Conservation (phyloP, 352 stramenopile genomes). For the Elongisporangium anandrum region DNA sequence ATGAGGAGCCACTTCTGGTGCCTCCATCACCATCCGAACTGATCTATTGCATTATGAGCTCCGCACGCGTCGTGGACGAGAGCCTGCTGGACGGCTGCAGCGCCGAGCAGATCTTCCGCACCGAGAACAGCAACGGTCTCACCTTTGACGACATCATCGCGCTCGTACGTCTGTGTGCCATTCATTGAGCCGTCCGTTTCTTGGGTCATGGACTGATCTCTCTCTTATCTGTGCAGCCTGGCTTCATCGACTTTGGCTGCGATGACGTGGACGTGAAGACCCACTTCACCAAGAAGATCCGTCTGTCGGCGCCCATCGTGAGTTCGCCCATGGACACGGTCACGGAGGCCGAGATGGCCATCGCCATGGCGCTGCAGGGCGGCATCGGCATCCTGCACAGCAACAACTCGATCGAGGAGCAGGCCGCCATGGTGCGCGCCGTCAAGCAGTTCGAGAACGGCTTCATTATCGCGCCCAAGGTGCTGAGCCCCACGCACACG, state of each 20-base stretch:
- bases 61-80: conserved; percentile 14
- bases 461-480: conserved; percentile 98
- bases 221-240: conserved; percentile 28
- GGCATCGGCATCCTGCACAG: conserved; percentile 99
- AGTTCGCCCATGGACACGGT: conserved; percentile 99
- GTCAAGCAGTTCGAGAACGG: conserved; percentile 99
- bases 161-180: conserved; percentile 31
- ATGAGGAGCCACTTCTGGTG: neutral
- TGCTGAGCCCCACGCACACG: conserved; percentile 89
- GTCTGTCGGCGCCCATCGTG: conserved; percentile 91
- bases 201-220: neutral
- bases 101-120: conserved; percentile 64
- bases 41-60: neutral
- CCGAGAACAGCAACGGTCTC: conserved; percentile 63
- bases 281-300: conserved; percentile 89
- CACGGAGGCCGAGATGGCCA: conserved; percentile 98
- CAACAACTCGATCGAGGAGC: conserved; percentile 94
- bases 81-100: conserved; percentile 61
- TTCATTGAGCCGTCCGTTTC: conserved; percentile 2
- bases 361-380: conserved; percentile 97
- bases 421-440: conserved; percentile 85
- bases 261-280: conserved; percentile 93
- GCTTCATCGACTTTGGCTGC: conserved; percentile 91
- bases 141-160: conserved; percentile 88
- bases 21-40: neutral